Base-by-base conservation (phyloP, 768 basidiomycete genomes). In the Nevesoporus exiguus region DNA sequence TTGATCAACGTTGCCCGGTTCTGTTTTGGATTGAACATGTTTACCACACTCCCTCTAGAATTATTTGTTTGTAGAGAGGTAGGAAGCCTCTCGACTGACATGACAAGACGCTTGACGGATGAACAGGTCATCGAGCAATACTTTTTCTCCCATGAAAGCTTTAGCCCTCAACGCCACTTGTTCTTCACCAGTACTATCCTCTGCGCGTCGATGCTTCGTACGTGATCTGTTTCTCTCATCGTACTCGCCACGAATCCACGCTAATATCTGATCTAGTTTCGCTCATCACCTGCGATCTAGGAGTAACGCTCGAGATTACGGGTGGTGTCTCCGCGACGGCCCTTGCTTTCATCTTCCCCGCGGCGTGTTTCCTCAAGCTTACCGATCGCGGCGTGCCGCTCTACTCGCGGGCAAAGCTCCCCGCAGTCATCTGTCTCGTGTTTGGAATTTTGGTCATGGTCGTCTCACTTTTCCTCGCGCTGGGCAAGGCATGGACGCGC, bases 61-160 rank as follows among this genome's bases (percentile, higher is more conserved):
- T 76, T 94, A 14, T 99, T 98, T 67, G 97, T 99, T 24, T 99
- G 97, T 66, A 82, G 97, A 74, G 97, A 99, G 78, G 93, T 90
- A 50, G 8, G 47, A 67, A 58, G 42, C 6, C 24, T 50, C 29
- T 47, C 9, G 19, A 36, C 31, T 3, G 13, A 36, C 43, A 27
- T 11, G n/a, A 47, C n/a, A 25, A 19, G 30, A 11, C 51, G 29
- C 43, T 50, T 59, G 51, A 61, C 8, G 15, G 14, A 34, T 54
- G 27, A 24, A 17, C 63, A 93, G 91, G 94, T 98, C 47, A 80
- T 98, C 37, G 97, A 99, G 65, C 90, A 95, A 60, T 97, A 85
- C 68, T 98, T 97, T 78, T 99, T 94, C 79, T 83, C 91, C 3
- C 86, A 90, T 61, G 89, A 93, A 62, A 68, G 78, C 11, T 99